Evolutionary conservation across 495 filamentous ascomycete species (phyloP), one percentile per base, ranked within the genome.

Genomic region (Oleoguttula mirabilis): DNA sequence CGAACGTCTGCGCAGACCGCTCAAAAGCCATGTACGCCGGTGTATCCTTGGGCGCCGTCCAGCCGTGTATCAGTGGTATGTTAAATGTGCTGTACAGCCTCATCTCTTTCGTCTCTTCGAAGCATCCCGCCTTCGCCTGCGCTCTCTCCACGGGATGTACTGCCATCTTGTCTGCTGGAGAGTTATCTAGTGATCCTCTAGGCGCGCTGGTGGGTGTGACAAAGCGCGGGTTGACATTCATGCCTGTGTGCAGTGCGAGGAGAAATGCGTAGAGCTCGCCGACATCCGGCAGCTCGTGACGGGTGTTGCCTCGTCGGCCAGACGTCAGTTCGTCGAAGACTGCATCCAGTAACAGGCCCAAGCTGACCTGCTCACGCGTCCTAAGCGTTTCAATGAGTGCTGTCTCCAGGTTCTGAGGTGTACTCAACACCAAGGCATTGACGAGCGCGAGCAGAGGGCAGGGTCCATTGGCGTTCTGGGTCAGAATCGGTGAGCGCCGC

Each of bases 221-320:
- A 42, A 93, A 84, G 14, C 82, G 79, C 27, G 90, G 90, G 54
- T 98, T 96, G 33, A 95, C 90, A 55, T 96, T 96, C 88, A 98
- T 93, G 27, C 90, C 90, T 0, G 88, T 95, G 57, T 95, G 86
- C 3, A 98, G 67, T 32, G 83, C 84, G 21, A 88, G 72, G 7
- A 98, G 69, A 56, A 98, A 96, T 14, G 70, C 64, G 56, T 92
- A 88, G 0, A 98, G 68, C 32, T 92, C 87, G 30, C 77, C 68
- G 39, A 98, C 79, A 54, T 98, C 90, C 1, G 88, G 87, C 31
- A 95, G 67, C 22, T 69, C 63, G 55, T 68, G 41, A 60, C 68
- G 39, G 54, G 66, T 57, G 58, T 64, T 60, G 24, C 61, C 56
- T 41, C 66, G 45, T 20, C 75, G 68, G 23, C 73, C 69, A 17